Conservation (phyloP, 2,329 filamentous ascomycete species). For the Chrysosphaeria jannelii region DNA sequence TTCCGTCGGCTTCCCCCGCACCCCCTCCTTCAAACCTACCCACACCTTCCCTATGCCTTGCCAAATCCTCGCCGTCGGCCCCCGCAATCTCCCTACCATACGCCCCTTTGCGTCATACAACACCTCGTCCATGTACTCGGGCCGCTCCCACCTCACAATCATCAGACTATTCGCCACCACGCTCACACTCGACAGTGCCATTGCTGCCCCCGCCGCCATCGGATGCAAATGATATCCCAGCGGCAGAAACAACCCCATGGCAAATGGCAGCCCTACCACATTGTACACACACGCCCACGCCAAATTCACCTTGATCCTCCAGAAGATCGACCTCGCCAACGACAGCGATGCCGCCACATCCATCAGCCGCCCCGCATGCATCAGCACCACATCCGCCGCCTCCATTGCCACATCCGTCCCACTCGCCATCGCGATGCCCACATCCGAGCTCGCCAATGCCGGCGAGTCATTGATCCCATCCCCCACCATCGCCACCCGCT, state of each 20-base stretch:
- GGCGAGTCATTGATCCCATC: slow-evolving; percentile 98
- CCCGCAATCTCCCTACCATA: slow-evolving; percentile 17
- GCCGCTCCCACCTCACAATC: slow-evolving; percentile 63
- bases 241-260: slow-evolving; percentile 86
- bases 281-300: slow-evolving; percentile 89
- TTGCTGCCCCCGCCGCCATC: slow-evolving; percentile 80
- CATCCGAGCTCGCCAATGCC: slow-evolving; percentile 68
- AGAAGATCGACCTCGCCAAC: slow-evolving; percentile 62
- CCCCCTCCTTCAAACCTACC: no score
- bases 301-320: slow-evolving; percentile 77
- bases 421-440: slow-evolving; percentile 75
- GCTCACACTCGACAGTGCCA: slow-evolving; percentile 72
- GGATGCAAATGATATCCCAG: slow-evolving; percentile 70
- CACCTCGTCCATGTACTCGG: slow-evolving; percentile 57
- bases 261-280: slow-evolving; percentile 65
- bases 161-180: slow-evolving; percentile 65
- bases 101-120: slow-evolving; percentile 19
- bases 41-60: slow-evolving; percentile 27
- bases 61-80: slow-evolving; percentile 62
- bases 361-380: slow-evolving; percentile 74
- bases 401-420: slow-evolving; percentile 96
- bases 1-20: slow-evolving; percentile 12
- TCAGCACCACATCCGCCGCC: slow-evolving; percentile 82
- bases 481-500: slow-evolving; percentile 82
- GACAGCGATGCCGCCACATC: slow-evolving; percentile 70